Conservation (phyloP, 106 monocot genomes). For the Dendrobium officinale region DNA sequence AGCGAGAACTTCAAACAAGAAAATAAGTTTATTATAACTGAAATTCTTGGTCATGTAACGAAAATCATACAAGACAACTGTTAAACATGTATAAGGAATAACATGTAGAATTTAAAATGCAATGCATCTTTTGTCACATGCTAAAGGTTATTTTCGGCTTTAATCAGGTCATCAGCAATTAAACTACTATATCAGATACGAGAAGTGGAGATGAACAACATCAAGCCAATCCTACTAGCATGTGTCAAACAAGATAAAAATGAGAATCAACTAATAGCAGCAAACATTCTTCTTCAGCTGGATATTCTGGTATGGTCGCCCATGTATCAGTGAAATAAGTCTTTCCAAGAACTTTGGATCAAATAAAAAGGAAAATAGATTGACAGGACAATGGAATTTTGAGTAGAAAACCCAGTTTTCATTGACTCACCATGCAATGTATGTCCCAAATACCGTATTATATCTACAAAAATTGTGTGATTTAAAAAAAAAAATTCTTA, state of each 20-base stretch:
- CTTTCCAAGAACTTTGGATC: background rate
- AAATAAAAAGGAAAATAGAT: background rate
- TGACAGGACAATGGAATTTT: background rate
- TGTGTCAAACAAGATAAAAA: slow-evolving; percentile 50
- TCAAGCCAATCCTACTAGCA: slow-evolving; percentile 55
- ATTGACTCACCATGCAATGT: background rate
- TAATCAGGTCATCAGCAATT: slow-evolving; percentile 70
- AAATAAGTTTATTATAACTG: no score
- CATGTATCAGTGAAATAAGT: background rate
- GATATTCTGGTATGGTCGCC: slow-evolving; percentile 62
- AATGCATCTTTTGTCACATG: background rate
- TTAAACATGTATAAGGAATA: background rate
- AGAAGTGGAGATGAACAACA: slow-evolving; percentile 45
- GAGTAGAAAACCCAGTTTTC: background rate
- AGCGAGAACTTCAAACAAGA: background rate
- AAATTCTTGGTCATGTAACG: background rate
- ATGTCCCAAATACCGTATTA: background rate
- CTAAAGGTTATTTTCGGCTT: background rate
- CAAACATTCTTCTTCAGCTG: slow-evolving; percentile 83
- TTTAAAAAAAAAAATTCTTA: no score
- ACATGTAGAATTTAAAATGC: background rate
- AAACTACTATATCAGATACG: slow-evolving; percentile 62
- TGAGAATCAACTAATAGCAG: slow-evolving; percentile 80
- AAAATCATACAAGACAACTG: background rate
- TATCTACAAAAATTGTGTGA: background rate